phyloP scores from a whole-genome alignment of 139 green algal species.

The Tetratostichococcus sp. region DNA sequence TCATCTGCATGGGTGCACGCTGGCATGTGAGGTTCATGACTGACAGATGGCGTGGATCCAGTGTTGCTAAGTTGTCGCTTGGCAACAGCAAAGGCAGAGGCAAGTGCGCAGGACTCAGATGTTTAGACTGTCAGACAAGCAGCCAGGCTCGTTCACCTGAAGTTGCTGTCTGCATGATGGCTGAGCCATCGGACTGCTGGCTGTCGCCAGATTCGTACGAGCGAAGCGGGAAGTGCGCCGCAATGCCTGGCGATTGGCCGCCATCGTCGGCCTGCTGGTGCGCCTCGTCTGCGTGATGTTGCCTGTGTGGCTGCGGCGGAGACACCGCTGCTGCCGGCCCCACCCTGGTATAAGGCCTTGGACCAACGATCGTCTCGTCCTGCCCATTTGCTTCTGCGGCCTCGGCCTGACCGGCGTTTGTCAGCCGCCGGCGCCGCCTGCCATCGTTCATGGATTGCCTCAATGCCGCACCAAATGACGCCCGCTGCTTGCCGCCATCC shows the following conservation, averaged over 20 bases:
- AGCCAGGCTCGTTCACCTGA: too few relatives aligned
- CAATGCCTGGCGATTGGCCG: neutral
- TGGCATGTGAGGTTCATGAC: too few relatives aligned
- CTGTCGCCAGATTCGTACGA: neutral
- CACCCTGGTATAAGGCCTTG: neutral
- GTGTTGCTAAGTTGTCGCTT: too few relatives aligned
- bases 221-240: neutral
- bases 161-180: too few relatives aligned
- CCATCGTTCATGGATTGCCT: too few relatives aligned
- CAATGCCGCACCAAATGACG: too few relatives aligned
- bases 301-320: neutral
- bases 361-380: neutral
- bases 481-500: neutral
- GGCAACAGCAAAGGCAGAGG: too few relatives aligned
- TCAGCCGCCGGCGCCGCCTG: neutral
- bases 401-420: neutral
- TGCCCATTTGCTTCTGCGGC: neutral
- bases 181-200: too few relatives aligned
- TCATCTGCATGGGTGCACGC: too few relatives aligned
- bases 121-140: too few relatives aligned
- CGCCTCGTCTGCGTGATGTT: slow-evolving; percentile 1
- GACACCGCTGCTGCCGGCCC: neutral
- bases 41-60: too few relatives aligned
- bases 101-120: too few relatives aligned
- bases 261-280: neutral